A percentile compares a stretch with the other conserved stretches of the same genome.
Evolutionary conservation across 2,329 filamentous ascomycete genomes (phyloP).

Genomic region (Fusarium poae): DNA sequence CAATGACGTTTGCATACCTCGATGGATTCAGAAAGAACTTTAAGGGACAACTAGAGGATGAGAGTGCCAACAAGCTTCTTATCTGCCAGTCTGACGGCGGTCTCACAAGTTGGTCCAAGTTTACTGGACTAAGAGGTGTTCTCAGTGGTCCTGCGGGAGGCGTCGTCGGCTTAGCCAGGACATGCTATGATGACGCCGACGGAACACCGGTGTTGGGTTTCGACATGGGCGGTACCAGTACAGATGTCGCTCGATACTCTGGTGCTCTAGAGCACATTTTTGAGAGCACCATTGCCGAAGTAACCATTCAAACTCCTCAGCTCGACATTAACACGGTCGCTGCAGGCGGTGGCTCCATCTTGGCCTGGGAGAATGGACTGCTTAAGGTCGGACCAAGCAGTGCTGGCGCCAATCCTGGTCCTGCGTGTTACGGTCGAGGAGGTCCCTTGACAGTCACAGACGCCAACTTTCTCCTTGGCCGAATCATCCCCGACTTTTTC

Average conservation of each 20-base stretch:
- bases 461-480: slow-evolving; percentile 76
- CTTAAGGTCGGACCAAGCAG: slow-evolving; percentile 80
- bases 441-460: slow-evolving; percentile 80
- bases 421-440: slow-evolving; percentile 77
- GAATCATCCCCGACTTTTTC: slow-evolving; percentile 72
- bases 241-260: slow-evolving; percentile 77
- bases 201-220: slow-evolving; percentile 48
- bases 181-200: slow-evolving; percentile 45
- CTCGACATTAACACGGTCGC: slow-evolving; percentile 81
- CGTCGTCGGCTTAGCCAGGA: slow-evolving; percentile 47
- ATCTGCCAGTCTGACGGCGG: slow-evolving; percentile 50
- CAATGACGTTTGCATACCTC: slow-evolving; percentile 56
- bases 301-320: slow-evolving; percentile 78
- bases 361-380: slow-evolving; percentile 77
- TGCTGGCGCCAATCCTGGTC: slow-evolving; percentile 78
- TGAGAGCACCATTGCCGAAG: slow-evolving; percentile 77
- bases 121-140: slow-evolving; percentile 47
- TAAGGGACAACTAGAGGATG: slow-evolving; percentile 44
- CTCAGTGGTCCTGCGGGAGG: slow-evolving; percentile 50
- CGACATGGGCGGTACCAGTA: slow-evolving; percentile 71
- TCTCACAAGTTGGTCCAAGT: slow-evolving; percentile 47
- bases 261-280: slow-evolving; percentile 80
- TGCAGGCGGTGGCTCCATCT: slow-evolving; percentile 62
- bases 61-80: slow-evolving; percentile 50
- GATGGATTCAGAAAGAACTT: slow-evolving; percentile 50